These are phyloP conservation scores for Aciculosporium take DNA, from an alignment of 2,329 filamentous ascomycete genomes.

Conservation along the genomic window DNA sequence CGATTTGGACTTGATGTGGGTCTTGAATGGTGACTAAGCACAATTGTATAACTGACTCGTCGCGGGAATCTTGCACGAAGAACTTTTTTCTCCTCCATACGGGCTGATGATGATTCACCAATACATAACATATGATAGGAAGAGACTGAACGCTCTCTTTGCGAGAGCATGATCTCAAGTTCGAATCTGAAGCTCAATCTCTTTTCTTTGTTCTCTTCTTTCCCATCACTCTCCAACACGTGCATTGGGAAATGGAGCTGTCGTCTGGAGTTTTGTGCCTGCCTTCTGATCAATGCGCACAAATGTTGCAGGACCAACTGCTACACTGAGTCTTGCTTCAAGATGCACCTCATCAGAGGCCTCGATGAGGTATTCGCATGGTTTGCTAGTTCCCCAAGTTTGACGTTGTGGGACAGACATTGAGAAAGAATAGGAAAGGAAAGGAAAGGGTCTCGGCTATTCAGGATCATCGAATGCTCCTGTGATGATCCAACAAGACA, in stretches of 20 bases:
- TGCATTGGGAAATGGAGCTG: background rate
- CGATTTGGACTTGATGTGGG: background rate
- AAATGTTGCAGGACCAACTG: background rate
- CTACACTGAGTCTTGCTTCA: background rate
- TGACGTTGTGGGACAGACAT: background rate
- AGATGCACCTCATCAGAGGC: background rate
- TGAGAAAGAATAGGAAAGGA: too few relatives aligned
- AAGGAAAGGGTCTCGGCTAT: background rate
- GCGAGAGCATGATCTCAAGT: slow-evolving; percentile 47
- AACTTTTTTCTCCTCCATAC: slow-evolving; percentile 17
- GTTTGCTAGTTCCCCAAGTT: too few relatives aligned
- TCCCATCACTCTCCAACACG: too few relatives aligned
- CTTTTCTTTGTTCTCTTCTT: slow-evolving; percentile 2
- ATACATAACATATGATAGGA: slow-evolving; percentile 48
- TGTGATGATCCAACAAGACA: too few relatives aligned
- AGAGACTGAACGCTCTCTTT: slow-evolving; percentile 47
- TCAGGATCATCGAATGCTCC: too few relatives aligned
- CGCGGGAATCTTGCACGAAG: background rate
- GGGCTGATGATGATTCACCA: slow-evolving; percentile 47
- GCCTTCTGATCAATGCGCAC: background rate
- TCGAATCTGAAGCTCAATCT: slow-evolving; percentile 42
- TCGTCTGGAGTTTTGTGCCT: background rate
- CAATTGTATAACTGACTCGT: background rate
- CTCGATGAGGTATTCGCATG: too few relatives aligned
- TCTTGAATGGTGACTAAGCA: slow-evolving; percentile 1